phyloP scores from a whole-genome alignment of 2,329 filamentous ascomycete species.

The Coniochaeta sp. region DNA sequence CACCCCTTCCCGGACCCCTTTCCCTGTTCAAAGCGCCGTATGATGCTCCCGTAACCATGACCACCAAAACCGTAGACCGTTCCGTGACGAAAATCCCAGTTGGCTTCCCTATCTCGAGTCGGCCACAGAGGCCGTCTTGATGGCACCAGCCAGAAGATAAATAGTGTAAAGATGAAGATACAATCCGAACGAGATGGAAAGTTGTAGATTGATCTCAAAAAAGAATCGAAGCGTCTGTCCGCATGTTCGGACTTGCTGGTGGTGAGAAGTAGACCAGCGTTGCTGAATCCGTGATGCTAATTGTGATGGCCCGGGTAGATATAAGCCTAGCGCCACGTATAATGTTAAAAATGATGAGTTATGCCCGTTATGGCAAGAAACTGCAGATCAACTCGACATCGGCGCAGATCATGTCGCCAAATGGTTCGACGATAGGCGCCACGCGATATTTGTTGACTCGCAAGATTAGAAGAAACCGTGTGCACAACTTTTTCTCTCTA shows the following conservation, averaged over 20 bases:
- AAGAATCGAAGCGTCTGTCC: background rate
- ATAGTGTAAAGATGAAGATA: background rate
- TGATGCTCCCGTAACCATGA: background rate
- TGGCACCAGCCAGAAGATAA: background rate
- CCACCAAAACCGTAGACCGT: background rate
- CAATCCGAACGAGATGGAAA: background rate
- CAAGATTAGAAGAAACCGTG: slow-evolving; percentile 1
- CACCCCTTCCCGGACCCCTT: background rate
- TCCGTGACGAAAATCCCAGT: background rate
- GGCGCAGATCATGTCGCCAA: background rate
- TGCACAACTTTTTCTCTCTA: background rate
- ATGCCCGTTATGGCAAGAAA: background rate
- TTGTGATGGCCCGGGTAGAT: background rate
- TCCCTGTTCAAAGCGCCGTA: background rate
- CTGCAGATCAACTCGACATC: background rate
- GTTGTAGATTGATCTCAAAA: background rate
- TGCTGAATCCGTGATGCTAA: background rate
- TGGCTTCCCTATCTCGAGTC: background rate
- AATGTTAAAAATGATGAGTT: background rate
- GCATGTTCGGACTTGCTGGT: background rate
- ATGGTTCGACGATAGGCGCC: background rate
- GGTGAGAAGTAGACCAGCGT: background rate
- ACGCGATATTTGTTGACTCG: background rate
- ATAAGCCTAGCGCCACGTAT: too few relatives aligned
- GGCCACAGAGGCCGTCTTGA: background rate